A percentile compares a stretch with the other conserved stretches of the same genome.
Conservation (phyloP, 495 filamentous ascomycete species). For the Usnea hakonensis region DNA sequence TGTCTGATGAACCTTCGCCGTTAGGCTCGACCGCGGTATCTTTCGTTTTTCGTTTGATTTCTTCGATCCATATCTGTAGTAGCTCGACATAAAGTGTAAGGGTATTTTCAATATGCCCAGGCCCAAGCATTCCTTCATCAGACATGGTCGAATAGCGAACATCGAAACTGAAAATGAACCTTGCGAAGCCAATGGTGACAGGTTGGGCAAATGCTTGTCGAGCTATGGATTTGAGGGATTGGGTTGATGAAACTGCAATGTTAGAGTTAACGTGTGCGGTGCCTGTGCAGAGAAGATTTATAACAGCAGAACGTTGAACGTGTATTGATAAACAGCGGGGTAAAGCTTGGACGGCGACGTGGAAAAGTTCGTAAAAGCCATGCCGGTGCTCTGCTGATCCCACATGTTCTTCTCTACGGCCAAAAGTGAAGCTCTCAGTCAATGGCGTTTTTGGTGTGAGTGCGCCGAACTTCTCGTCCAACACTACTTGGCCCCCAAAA, state of each 20-base stretch:
- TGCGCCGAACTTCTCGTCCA: slow-evolving; percentile 89
- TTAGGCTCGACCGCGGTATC: slow-evolving; percentile 56
- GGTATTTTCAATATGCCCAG: slow-evolving; percentile 91
- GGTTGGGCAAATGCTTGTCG: slow-evolving; percentile 88
- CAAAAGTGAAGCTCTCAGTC: slow-evolving; percentile 87
- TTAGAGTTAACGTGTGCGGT: slow-evolving; percentile 91
- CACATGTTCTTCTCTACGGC: slow-evolving; percentile 67
- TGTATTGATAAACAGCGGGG: slow-evolving; percentile 86
- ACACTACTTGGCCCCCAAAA: slow-evolving; percentile 88
- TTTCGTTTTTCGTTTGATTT: slow-evolving; percentile 79
- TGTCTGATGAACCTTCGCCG: slow-evolving; percentile 50
- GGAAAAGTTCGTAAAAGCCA: slow-evolving; percentile 89
- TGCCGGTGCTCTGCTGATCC: slow-evolving; percentile 76
- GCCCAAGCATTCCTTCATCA: slow-evolving; percentile 92
- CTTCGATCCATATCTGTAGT: slow-evolving; percentile 92
- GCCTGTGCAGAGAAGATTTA: slow-evolving; percentile 92
- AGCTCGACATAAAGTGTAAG: slow-evolving; percentile 87
- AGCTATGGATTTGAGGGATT: slow-evolving; percentile 91
- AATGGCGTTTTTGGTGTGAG: slow-evolving; percentile 88
- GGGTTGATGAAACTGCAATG: slow-evolving; percentile 84
- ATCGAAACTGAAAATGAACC: slow-evolving; percentile 98
- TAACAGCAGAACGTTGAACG: slow-evolving; percentile 86
- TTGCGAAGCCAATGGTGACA: slow-evolving; percentile 91
- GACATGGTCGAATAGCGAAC: slow-evolving; percentile 96
- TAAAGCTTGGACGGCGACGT: slow-evolving; percentile 90